These are phyloP conservation scores for Didymella pomorum DNA, from an alignment of 2,329 filamentous ascomycete species.

Conservation along the genomic window DNA sequence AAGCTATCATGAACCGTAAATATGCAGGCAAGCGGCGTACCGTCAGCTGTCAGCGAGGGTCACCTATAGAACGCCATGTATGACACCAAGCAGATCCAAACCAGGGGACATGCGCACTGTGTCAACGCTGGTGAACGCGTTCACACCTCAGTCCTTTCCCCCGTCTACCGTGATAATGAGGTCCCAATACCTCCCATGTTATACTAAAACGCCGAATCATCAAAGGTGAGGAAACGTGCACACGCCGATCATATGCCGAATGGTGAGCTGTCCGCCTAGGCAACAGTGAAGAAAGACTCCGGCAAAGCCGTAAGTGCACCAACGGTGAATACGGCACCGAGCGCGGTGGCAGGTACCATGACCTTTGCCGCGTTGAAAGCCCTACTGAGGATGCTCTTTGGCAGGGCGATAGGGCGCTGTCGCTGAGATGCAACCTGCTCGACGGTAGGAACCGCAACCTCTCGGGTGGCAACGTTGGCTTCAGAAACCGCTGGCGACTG, in stretches of 20 bases:
- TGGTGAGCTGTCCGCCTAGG: background rate
- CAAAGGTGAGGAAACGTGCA: background rate
- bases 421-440: background rate
- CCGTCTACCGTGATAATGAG: background rate
- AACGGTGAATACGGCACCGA: conserved; percentile 31
- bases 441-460: conserved; percentile 5
- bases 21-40: conserved; percentile 16
- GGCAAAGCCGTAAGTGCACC: conserved; percentile 34
- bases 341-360: conserved; percentile 22
- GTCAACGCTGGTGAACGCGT: background rate
- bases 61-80: conserved; percentile 5
- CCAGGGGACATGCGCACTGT: background rate
- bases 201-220: conserved; percentile 4
- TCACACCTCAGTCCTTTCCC: background rate
- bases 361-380: conserved; percentile 27
- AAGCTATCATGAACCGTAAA: conserved; percentile 17
- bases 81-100: background rate
- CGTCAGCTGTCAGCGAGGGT: background rate
- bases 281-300: conserved; percentile 32
- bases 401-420: conserved; percentile 21
- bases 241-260: background rate
- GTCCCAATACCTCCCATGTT: background rate
- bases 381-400: conserved; percentile 25
- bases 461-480: conserved; percentile 7
- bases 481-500: conserved; percentile 18